Conservation (phyloP, 805 yeast species). For the Wickerhamiella allomyrinae region DNA sequence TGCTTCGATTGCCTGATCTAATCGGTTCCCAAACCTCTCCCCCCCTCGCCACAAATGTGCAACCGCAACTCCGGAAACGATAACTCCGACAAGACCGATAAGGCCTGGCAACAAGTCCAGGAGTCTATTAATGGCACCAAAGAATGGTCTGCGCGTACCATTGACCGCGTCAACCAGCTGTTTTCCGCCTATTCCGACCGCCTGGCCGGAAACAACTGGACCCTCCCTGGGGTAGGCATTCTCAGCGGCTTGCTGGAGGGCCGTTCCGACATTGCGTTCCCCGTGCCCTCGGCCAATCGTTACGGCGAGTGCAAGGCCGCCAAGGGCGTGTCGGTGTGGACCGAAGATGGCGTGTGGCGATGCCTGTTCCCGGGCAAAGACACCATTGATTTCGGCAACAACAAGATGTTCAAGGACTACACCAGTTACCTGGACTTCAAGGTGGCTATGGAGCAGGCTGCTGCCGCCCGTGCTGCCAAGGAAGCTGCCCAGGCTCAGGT, state of each 20-base stretch:
- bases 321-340: slow-evolving; percentile 72
- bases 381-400: slow-evolving; percentile 13
- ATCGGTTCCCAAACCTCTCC: no score
- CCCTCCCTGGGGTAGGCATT: neutral
- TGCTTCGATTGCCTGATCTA: no score
- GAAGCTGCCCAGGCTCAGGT: neutral
- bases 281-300: slow-evolving; percentile 40
- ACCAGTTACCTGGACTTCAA: slow-evolving; percentile 58
- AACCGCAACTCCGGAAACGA: no score
- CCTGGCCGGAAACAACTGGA: neutral
- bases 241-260: neutral
- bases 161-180: slow-evolving; percentile 1
- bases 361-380: slow-evolving; percentile 58
- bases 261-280: slow-evolving; percentile 27
- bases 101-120: neutral
- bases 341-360: slow-evolving; percentile 73
- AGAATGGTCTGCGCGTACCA: neutral
- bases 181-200: neutral
- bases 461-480: neutral
- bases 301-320: slow-evolving; percentile 49
- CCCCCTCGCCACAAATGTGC: no score
- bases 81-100: neutral
- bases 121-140: slow-evolving; percentile 1
- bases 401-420: slow-evolving; percentile 38
- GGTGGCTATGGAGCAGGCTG: slow-evolving; percentile 13